Base-by-base conservation (phyloP, 2,329 filamentous ascomycete genomes). In the Nemania abortiva region DNA sequence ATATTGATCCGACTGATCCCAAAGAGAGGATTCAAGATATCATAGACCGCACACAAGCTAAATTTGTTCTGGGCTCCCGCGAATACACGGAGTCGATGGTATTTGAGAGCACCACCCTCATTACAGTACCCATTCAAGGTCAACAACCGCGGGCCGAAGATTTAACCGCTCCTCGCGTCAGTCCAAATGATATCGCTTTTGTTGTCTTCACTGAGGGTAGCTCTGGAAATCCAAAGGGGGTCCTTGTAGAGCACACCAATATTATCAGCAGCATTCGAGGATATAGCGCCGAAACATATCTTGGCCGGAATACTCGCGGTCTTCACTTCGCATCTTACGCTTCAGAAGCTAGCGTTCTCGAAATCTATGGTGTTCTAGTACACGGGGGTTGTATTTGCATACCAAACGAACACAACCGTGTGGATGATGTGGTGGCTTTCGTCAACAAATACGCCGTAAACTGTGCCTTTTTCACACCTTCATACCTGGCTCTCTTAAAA, bases 321-420 rank as follows among this genome's bases (percentile, higher is more conserved):
- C 50, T 69, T 63, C 69, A 75, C 59, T 77, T 76, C 63, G 55
- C 66, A 31, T 72, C 78, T 2, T 81, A 82, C 65, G 80, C 79
- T 3, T 83, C 81, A 42, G 82, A 83, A 67, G 80, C 78, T 45
- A 79, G 78, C 29, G 72, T 82, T 1, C 74, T 74, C 24, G 80
- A 82, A 55, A 79, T 82, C 63, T 79, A 81, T 56, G 79, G 77
- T 10, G 79, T 79, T 2, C 77, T 83, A 24, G 71, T 77, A 42
- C 66, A 74, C 29, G 81, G 82, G 37, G 82, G 78, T 5, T 80
- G 78, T 57, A 73, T 83, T 6, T 82, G 80, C 57, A 77, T 82
- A 29, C 78, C 81, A 2, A 79, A 77, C 1, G 79, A 82, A 42
- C 74, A 77, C 6, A 74, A 80, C 27, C 74, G 80, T 7, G 71